phyloP scores from a whole-genome alignment of 805 yeast genomes.

The Geotrichum ghanense region DNA sequence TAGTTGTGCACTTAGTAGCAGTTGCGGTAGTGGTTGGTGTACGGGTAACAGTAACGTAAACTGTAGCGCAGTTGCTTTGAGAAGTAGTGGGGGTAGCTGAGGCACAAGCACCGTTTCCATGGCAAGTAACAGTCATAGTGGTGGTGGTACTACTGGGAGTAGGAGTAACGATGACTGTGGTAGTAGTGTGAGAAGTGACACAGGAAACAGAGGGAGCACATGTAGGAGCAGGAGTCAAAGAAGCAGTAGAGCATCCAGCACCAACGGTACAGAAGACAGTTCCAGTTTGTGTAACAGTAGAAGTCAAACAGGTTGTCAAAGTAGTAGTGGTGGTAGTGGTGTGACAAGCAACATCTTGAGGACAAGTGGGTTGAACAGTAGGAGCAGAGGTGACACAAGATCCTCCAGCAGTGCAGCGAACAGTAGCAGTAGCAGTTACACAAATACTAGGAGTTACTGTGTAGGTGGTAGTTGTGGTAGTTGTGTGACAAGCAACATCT shows the following conservation, averaged over 20 bases:
- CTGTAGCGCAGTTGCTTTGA: background rate
- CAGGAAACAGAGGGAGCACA: too few species aligned
- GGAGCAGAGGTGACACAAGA: background rate
- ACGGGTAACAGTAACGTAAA: background rate
- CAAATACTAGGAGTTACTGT: background rate
- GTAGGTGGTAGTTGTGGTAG: background rate
- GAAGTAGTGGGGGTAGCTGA: background rate
- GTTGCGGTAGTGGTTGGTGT: background rate
- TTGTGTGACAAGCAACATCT: background rate
- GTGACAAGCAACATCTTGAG: background rate
- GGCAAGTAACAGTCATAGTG: background rate
- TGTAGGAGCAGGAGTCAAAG: too few species aligned
- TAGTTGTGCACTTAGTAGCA: background rate
- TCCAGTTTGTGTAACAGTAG: conserved; percentile 3
- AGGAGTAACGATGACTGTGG: too few species aligned
- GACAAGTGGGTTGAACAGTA: background rate
- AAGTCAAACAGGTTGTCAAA: conserved; percentile 15
- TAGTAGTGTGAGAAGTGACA: too few species aligned
- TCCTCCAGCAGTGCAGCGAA: background rate
- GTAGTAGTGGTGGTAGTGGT: background rate
- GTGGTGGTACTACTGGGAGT: too few species aligned
- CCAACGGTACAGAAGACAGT: too few species aligned
- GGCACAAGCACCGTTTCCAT: background rate
- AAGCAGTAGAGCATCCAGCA: too few species aligned
- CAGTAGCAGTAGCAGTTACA: conserved; percentile 1